Evolutionary conservation across 345 rosid genomes (phyloP), one percentile per base, ranked within the genome.

Genomic region (Bruguiera sexangula): DNA sequence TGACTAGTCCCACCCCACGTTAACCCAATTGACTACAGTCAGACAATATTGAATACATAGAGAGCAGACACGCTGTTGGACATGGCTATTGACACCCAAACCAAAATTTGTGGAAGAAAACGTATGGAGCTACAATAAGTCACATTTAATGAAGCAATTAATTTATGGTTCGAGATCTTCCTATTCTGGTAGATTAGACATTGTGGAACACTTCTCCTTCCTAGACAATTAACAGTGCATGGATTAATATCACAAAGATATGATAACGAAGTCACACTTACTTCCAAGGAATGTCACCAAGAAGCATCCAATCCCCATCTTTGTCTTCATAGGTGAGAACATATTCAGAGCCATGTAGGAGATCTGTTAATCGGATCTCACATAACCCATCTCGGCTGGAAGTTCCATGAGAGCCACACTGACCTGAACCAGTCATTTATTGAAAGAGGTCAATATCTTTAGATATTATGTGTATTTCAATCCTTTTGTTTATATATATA

Each of bases 291-390:
- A 73, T 71, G 43, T 73, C 76, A 54, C 76, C 76, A 54, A 67
- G 72, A 62, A 73, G 76, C 76, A 73, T 73, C 76, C 76, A 73
- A 26, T 73, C 76, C 39, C 67, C 71, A 62, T 73, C 76, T 61
- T 73, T 73, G 62, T 73, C 72, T 61, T 73, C 76, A 30, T 73
- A 73, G 20, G 71, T 67, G 55, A 73, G 71, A 3, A 66, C 76
- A 65, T 73, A 73, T 36, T 73, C 71, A 34, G 76, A 73, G 67
- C 95, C 88, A 74, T 86, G 88, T 72, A 84, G 78, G 57, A 86
- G 88, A 83, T 83, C 87, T 19, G 80, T 81, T 64, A 83, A 77
- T 53, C 85, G 77, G 66, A 77, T 82, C 77, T 82, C 88, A 71
- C 79, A 81, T 70, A 83, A 56, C 53, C 85, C 85, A 73, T 83